Evolutionary conservation across 2,329 filamentous ascomycete genomes (phyloP).

Genomic region (Pseudopithomyces maydicus): DNA sequence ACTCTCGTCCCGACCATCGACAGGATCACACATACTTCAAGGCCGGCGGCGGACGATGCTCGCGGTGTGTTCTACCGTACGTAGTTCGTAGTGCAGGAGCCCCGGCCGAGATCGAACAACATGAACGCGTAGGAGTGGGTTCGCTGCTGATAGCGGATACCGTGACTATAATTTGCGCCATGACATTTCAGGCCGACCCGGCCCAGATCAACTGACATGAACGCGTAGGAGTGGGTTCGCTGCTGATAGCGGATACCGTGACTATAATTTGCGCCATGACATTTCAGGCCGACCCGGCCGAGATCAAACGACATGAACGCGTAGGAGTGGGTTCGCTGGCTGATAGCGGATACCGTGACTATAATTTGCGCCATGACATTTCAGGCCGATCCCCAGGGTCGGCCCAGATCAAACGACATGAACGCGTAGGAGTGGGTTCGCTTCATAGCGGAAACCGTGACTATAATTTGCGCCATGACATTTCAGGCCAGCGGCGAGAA

Average conservation of each 20-base stretch:
- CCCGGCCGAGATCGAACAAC: neutral
- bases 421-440: neutral
- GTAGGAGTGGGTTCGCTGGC: neutral
- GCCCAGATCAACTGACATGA: neutral
- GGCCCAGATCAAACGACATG: slow-evolving; percentile 1
- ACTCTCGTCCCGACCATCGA: no score
- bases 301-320: neutral
- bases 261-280: neutral
- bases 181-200: no score
- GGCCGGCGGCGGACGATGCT: neutral
- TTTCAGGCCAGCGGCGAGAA: no score
- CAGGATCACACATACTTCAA: no score
- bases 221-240: neutral
- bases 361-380: neutral
- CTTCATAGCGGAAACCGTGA: neutral
- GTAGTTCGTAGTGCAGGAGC: neutral
- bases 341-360: neutral
- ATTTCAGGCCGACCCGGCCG: no score
- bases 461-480: neutral
- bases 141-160: neutral
- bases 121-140: neutral
- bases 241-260: neutral
- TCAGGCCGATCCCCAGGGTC: no score
- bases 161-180: neutral
- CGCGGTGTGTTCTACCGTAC: neutral